phyloP scores from a whole-genome alignment of 208 protist species.

The Trypanosoma cruzi region DNA sequence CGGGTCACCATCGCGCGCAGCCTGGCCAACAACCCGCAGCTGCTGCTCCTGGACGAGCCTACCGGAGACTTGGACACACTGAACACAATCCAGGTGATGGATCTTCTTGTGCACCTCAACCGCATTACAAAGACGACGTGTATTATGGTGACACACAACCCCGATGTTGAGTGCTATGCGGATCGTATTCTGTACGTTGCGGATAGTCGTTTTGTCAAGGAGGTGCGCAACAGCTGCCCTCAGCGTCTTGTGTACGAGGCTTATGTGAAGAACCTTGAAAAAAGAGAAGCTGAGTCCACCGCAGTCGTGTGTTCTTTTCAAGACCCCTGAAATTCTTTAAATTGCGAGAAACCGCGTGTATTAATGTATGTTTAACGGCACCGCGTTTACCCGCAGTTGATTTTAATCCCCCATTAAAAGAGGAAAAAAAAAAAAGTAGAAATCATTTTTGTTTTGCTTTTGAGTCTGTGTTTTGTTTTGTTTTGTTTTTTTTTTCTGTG shows the following conservation, averaged over 20 bases:
- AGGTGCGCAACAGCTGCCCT: conserved; percentile 90
- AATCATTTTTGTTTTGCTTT: too few species aligned
- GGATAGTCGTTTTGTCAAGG: conserved; percentile 91
- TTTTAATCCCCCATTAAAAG: too few species aligned
- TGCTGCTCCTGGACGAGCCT: conserved; percentile 97
- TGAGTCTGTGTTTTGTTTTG: too few species aligned
- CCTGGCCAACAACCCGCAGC: conserved; percentile 94
- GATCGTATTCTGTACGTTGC: conserved; percentile 95
- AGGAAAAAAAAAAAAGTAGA: too few species aligned
- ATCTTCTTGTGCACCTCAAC: conserved; percentile 97
- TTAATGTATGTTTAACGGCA: too few species aligned
- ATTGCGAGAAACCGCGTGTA: too few species aligned
- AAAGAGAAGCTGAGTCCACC: conserved; percentile 41
- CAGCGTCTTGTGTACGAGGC: conserved; percentile 65
- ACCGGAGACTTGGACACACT: conserved; percentile 96
- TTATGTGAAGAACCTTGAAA: conserved; percentile 82
- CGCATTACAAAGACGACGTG: conserved; percentile 91
- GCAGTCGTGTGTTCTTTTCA: background rate
- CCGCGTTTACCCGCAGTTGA: too few species aligned
- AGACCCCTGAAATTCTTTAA: too few species aligned
- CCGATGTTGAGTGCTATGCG: conserved; percentile 98
- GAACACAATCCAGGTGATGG: conserved; percentile 97
- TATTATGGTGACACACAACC: conserved; percentile 98
- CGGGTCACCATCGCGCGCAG: conserved; percentile 93
- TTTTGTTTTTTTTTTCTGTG: too few species aligned